Evolutionary conservation across 169 alveolate genomes (phyloP), one percentile per base, ranked within the genome.

Genomic region (Plasmodium coatneyi): DNA sequence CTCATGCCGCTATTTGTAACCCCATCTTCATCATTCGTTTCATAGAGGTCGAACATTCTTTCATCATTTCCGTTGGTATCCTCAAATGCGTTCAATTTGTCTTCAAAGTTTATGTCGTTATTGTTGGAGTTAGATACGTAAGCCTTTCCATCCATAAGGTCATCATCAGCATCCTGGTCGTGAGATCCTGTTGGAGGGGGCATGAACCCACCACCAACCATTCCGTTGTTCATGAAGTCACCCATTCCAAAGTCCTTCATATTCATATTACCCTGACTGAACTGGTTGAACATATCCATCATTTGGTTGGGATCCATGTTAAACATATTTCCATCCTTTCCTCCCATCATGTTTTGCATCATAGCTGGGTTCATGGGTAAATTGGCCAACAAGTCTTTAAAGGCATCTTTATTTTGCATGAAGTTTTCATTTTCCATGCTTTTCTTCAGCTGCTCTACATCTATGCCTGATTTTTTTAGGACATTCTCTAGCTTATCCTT

Each of bases 401-500:
- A 16, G 1, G 32, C 25, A 22, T 83, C 60, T n/a, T 83, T 83
- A 54, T 83, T 83, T 14, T 83, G 30, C 32, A 83, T 41, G n/a
- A 83, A 6, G 1, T 66, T 30, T 41, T 83, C 78, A 28, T 70
- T 83, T 32, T 83, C 16, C 49, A 83, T 83, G 22, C 30, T 71
- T 9, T 83, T 82, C 78, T 83, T 83, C 32, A 83, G n/a, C 34
- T 83, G 74, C 2, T 83, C 92, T 25, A 83, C 92, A 54, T 83
- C 46, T 41, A 83, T 22, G n/a, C 92, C 92, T 30, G 19, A 82
- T 70, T 71, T 71, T 28, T 71, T 83, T 70, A 83, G 34, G 3
- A 71, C 36, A 70, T 36, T 70, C 22, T 83, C 92, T 70, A 83
- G 22, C 22, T 71, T 83, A 16, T 83, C 83, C 14, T 83, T 83